Conservation (phyloP, 768 basidiomycete genomes). For the Kwoniella shandongensis region DNA sequence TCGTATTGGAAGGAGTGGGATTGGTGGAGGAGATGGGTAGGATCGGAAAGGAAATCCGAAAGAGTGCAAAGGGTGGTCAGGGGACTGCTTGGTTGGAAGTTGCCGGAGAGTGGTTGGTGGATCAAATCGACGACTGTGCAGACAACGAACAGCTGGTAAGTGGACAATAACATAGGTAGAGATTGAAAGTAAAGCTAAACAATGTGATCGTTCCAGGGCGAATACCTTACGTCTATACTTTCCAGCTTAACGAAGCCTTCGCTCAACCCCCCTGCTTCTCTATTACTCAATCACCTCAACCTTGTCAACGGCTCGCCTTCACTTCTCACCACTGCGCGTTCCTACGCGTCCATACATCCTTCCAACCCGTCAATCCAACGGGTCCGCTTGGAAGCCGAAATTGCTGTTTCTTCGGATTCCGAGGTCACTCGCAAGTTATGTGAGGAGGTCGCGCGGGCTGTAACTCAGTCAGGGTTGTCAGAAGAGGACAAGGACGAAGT, state of each 20-base stretch:
- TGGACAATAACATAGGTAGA: constrained; percentile 41
- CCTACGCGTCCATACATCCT: constrained; percentile 57
- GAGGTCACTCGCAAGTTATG: constrained; percentile 7
- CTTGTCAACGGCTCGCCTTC: constrained; percentile 35
- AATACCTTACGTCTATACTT: constrained; percentile 57
- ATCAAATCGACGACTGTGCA: constrained; percentile 57
- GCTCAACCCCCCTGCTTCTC: constrained; percentile 30
- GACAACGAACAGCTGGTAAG: constrained; percentile 50
- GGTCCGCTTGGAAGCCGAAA: constrained; percentile 59
- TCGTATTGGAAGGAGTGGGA: constrained; percentile 57
- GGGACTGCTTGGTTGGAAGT: constrained; percentile 44
- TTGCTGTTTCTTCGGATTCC: constrained; percentile 7
- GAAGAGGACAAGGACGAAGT: constrained; percentile 5
- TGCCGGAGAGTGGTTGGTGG: constrained; percentile 57
- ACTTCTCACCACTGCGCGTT: constrained; percentile 56
- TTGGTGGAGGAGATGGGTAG: constrained; percentile 63
- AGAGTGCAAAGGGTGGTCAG: constrained; percentile 28
- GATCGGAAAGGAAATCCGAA: constrained; percentile 60
- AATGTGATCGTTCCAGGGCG: constrained; percentile 56
- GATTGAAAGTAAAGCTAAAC: constrained; percentile 25
- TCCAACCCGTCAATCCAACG: constrained; percentile 60
- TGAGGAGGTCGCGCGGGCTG: constrained; percentile 12
- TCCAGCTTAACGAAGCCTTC: constrained; percentile 38
- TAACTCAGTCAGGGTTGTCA: constrained; percentile 6
- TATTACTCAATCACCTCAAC: constrained; percentile 38